phyloP scores from a whole-genome alignment of 2,329 filamentous ascomycete genomes.

The Colletotrichum limetticola region DNA sequence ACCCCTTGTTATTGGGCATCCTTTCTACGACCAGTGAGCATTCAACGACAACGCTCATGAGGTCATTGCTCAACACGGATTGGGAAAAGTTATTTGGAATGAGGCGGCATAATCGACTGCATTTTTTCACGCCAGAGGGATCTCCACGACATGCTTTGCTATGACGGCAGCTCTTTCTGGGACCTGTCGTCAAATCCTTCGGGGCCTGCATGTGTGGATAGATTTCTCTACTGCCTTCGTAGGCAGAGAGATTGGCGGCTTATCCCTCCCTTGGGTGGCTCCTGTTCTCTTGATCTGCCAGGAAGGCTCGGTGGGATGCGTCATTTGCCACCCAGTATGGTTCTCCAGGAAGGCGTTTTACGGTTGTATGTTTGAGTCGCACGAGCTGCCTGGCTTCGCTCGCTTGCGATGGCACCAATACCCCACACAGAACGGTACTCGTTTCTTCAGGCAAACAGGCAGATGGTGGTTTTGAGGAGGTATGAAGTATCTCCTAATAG shows the following conservation, averaged over 20 bases:
- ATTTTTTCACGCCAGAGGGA: slow-evolving; percentile 34
- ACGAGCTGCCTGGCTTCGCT: slow-evolving; percentile 47
- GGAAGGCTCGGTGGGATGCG: slow-evolving; percentile 30
- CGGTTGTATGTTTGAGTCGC: slow-evolving; percentile 48
- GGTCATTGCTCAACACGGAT: slow-evolving; percentile 35
- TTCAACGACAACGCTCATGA: slow-evolving; percentile 27
- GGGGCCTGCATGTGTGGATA: slow-evolving; percentile 32
- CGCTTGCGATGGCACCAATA: slow-evolving; percentile 45
- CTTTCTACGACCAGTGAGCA: slow-evolving; percentile 31
- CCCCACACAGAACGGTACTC: slow-evolving; percentile 48
- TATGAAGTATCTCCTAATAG: slow-evolving; percentile 31
- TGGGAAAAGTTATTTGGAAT: slow-evolving; percentile 36
- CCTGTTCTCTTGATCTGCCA: slow-evolving; percentile 34
- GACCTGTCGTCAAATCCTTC: slow-evolving; percentile 12
- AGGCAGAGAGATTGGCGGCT: slow-evolving; percentile 55
- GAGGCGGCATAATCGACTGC: slow-evolving; percentile 36
- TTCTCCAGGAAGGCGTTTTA: slow-evolving; percentile 52
- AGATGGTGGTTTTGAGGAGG: slow-evolving; percentile 32
- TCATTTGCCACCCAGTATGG: slow-evolving; percentile 32
- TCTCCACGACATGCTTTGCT: slow-evolving; percentile 31
- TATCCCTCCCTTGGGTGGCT: slow-evolving; percentile 43
- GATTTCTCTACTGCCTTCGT: slow-evolving; percentile 34
- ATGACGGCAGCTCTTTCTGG: slow-evolving; percentile 13
- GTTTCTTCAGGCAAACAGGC: slow-evolving; percentile 45
- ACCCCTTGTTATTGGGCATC: slow-evolving; percentile 36